These are phyloP conservation scores for Ascosphaera pollenicola DNA, from an alignment of 2,329 filamentous ascomycete genomes.

Conservation along the genomic window DNA sequence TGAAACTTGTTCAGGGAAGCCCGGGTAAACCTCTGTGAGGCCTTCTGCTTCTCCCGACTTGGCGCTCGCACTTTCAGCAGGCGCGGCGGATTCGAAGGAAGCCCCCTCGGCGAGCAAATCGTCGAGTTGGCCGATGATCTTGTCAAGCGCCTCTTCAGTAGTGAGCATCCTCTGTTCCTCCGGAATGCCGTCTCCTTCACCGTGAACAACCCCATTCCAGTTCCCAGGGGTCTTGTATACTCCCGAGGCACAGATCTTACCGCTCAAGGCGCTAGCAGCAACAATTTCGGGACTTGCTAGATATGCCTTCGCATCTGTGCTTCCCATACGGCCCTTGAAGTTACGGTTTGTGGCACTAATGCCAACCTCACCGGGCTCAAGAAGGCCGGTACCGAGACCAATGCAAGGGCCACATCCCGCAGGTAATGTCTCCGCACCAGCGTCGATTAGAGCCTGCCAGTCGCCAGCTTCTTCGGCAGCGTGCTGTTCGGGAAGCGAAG, in stretches of 20 bases:
- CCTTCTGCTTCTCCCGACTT: constrained; percentile 1
- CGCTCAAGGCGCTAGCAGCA: constrained; percentile 57
- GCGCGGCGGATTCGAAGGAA: neutral
- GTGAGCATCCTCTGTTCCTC: constrained; percentile 43
- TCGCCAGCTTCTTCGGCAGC: constrained; percentile 59
- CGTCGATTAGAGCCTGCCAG: constrained; percentile 64
- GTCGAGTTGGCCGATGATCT: constrained; percentile 48
- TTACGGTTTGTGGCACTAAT: constrained; percentile 72
- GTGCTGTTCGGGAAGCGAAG: constrained; percentile 55
- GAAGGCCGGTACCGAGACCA: constrained; percentile 55
- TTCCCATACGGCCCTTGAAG: constrained; percentile 82
- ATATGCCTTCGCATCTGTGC: constrained; percentile 58
- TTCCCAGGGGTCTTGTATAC: constrained; percentile 53
- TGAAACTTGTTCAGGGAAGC: constrained; percentile 61
- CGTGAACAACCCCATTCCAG: constrained; percentile 37
- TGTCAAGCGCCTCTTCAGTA: constrained; percentile 48
- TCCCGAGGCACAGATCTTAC: constrained; percentile 40
- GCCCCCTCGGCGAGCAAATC: constrained; percentile 15
- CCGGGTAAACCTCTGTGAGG: constrained; percentile 51
- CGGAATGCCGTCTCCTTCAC: constrained; percentile 45
- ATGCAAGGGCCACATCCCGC: constrained; percentile 72
- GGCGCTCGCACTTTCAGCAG: neutral
- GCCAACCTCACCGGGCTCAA: constrained; percentile 69
- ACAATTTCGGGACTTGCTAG: constrained; percentile 79
- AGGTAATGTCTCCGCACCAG: constrained; percentile 51